Evolutionary conservation across 352 stramenopile genomes (phyloP).

Genomic region (Plasmopara halstedii): DNA sequence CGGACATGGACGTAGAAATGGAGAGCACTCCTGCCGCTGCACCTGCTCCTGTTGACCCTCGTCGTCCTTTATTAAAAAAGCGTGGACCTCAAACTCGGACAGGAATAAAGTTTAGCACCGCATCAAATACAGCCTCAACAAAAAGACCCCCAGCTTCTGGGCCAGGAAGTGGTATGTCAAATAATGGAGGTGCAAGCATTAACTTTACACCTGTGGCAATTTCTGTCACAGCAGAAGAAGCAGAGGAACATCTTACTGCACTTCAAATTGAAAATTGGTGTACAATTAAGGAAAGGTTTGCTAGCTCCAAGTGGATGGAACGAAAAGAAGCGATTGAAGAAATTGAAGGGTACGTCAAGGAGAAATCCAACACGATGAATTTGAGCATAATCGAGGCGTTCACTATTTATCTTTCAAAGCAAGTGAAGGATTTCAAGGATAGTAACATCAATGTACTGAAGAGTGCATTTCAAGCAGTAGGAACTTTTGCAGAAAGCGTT

Average conservation of each 20-base stretch:
- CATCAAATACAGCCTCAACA: conserved; percentile 19
- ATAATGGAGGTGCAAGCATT: conserved; percentile 17
- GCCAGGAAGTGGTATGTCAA: conserved; percentile 4
- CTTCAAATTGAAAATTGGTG: conserved; percentile 56
- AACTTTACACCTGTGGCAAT: conserved; percentile 65
- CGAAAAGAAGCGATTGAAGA: conserved; percentile 69
- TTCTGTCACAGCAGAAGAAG: conserved; percentile 58
- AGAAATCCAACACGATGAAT: conserved; percentile 44
- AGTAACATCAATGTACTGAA: conserved; percentile 87
- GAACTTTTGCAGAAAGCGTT: conserved; percentile 53
- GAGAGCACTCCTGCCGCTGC: conserved; percentile 6
- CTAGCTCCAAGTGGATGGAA: conserved; percentile 76
- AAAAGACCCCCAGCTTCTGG: conserved; percentile 20
- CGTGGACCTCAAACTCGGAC: conserved; percentile 43
- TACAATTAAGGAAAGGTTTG: conserved; percentile 48
- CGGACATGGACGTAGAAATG: conserved; percentile 31
- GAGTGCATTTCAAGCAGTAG: conserved; percentile 76
- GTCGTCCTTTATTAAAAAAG: conserved; percentile 31
- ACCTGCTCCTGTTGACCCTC: conserved; percentile 7
- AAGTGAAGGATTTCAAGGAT: conserved; percentile 85
- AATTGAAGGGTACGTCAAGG: conserved; percentile 50
- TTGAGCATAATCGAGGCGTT: conserved; percentile 66
- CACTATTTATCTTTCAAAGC: conserved; percentile 57
- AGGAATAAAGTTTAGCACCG: conserved; percentile 31
- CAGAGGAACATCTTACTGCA: conserved; percentile 44